Conservation (phyloP, 805 yeast genomes). For the Lachancea kluyveri region DNA sequence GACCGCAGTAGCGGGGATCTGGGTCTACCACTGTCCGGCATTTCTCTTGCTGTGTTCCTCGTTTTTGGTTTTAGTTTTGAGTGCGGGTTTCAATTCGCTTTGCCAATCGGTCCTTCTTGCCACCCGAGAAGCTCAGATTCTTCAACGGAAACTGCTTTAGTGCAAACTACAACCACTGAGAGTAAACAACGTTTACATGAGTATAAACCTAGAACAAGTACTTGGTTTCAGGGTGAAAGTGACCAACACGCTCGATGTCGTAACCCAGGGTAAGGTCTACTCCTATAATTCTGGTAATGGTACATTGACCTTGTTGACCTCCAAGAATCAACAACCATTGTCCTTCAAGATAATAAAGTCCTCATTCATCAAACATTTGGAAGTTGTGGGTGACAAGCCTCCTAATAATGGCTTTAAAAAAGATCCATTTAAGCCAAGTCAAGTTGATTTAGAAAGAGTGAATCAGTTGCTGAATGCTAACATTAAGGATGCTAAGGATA, state of each 20-base stretch:
- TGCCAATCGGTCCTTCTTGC: too few species aligned
- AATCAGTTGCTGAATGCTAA: conserved; percentile 20
- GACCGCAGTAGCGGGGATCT: conserved; percentile 9
- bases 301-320: conserved; percentile 29
- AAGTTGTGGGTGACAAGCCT: conserved; percentile 37
- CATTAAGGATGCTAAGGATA: conserved; percentile 20
- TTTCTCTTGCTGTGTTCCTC: conserved; percentile 1
- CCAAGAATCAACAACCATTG: conserved; percentile 19
- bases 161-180: too few species aligned
- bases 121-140: too few species aligned
- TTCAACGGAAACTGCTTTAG: too few species aligned
- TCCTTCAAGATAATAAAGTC: conserved; percentile 49
- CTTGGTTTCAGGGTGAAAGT: conserved; percentile 47
- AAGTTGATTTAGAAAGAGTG: conserved; percentile 28
- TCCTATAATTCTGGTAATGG: conserved; percentile 46
- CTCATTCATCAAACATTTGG: conserved; percentile 49
- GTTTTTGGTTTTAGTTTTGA: too few species aligned
- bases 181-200: conserved; percentile 13
- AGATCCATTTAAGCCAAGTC: conserved; percentile 30
- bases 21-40: conserved; percentile 9
- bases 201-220: conserved; percentile 23
- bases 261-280: conserved; percentile 56
- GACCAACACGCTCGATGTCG: conserved; percentile 51
- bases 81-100: background rate
- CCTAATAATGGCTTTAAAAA: conserved; percentile 23